Conservation (phyloP, 257 asterid genomes). For the Pogostemon cablin region DNA sequence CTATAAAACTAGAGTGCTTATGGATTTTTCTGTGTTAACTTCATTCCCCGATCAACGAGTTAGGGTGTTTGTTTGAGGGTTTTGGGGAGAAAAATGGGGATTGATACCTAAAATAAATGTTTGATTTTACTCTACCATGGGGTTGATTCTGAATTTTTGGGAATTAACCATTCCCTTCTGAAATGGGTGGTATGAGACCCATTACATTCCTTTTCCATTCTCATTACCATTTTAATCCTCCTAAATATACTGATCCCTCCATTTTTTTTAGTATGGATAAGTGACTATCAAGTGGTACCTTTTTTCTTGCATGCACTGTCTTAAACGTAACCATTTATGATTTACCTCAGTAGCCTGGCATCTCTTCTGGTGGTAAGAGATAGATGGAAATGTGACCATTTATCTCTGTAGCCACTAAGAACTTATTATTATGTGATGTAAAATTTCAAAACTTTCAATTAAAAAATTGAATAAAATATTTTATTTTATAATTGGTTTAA, state of each 20-base stretch:
- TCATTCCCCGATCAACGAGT: not conserved
- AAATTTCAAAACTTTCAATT: not conserved
- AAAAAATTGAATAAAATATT: slow-evolving; percentile 4
- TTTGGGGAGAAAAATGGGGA: too few relatives aligned
- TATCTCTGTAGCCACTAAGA: slow-evolving; percentile 9
- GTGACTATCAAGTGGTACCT: slow-evolving; percentile 3
- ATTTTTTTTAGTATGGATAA: not conserved
- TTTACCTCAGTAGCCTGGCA: not conserved
- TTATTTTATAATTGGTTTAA: slow-evolving; percentile 4
- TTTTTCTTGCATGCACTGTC: not conserved
- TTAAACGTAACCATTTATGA: not conserved
- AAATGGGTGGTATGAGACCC: too few relatives aligned
- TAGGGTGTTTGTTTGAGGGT: not conserved
- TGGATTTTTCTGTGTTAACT: not conserved
- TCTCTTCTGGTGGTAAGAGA: slow-evolving; percentile 5
- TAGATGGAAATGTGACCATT: slow-evolving; percentile 8
- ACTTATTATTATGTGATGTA: not conserved
- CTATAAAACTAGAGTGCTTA: not conserved
- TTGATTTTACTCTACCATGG: too few relatives aligned
- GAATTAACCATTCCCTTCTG: too few relatives aligned
- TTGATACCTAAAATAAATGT: too few relatives aligned
- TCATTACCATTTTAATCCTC: too few relatives aligned
- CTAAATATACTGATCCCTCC: too few relatives aligned
- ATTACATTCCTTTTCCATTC: too few relatives aligned
- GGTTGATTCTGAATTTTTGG: too few relatives aligned